Evolutionary conservation across 78 protist genomes (phyloP).

Genomic region (Neovahlkampfia damariscottae): DNA sequence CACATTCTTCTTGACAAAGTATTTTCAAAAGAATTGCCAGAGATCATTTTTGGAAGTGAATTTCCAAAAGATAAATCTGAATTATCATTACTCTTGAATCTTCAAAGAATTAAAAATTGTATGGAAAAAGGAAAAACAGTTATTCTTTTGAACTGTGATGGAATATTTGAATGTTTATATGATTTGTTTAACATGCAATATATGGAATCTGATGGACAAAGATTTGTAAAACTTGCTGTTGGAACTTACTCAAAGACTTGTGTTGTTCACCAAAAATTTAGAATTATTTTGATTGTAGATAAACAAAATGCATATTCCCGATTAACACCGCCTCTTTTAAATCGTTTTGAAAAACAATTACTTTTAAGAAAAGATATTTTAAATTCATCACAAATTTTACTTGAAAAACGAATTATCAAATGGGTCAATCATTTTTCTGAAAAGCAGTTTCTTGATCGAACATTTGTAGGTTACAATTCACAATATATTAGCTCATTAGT

Average conservation of each 20-base stretch:
- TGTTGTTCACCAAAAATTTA: not conserved
- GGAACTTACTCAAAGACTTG: constrained; percentile 25
- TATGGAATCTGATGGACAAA: not conserved
- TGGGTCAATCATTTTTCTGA: not conserved
- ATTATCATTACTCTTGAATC: not conserved
- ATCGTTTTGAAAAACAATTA: constrained; percentile 51
- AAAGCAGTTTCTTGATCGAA: not conserved
- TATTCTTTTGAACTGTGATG: constrained; percentile 30
- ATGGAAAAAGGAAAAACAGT: constrained; percentile 31
- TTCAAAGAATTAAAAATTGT: constrained; percentile 8
- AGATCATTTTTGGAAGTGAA: constrained; percentile 8
- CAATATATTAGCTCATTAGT: not conserved
- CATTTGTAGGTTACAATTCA: not conserved
- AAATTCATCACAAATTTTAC: not conserved
- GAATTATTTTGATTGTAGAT: constrained; percentile 13
- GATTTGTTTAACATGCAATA: constrained; percentile 53
- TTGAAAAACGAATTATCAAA: not conserved
- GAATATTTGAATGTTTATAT: constrained; percentile 39
- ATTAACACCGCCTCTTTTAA: constrained; percentile 30
- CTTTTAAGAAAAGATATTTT: not conserved
- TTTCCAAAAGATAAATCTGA: constrained; percentile 20
- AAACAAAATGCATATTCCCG: not conserved
- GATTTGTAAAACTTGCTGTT: constrained; percentile 9
- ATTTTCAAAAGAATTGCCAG: not conserved
- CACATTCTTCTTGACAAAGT: not conserved